Conservation (phyloP, 208 protist genomes). For the Naegleria fowleri region DNA sequence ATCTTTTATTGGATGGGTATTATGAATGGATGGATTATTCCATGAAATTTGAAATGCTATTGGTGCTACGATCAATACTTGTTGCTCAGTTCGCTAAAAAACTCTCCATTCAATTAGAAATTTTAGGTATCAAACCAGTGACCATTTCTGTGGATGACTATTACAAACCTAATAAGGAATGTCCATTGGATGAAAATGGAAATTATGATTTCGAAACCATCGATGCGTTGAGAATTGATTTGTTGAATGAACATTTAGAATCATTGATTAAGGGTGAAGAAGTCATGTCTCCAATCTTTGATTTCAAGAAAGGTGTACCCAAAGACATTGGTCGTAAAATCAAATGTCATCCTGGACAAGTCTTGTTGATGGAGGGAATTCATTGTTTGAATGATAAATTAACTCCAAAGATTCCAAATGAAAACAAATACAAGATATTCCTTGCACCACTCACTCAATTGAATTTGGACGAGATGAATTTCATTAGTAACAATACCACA, state of each 20-base stretch:
- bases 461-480: conserved; percentile 50
- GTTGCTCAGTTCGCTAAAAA: neutral
- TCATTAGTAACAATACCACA: conserved; percentile 34
- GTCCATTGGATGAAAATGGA: conserved; percentile 43
- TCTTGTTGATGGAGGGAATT: conserved; percentile 57
- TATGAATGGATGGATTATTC: too few relatives aligned
- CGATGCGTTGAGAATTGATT: conserved; percentile 45
- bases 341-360: conserved; percentile 25
- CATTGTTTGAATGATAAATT: conserved; percentile 46
- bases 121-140: conserved; percentile 40
- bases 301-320: conserved; percentile 43
- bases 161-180: conserved; percentile 41
- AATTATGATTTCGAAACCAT: conserved; percentile 54
- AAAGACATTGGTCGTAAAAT: conserved; percentile 15
- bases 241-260: conserved; percentile 48
- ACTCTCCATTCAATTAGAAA: conserved; percentile 34
- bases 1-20: too few relatives aligned
- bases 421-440: conserved; percentile 52
- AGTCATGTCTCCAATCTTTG: conserved; percentile 44
- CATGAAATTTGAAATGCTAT: too few relatives aligned
- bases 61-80: too few relatives aligned
- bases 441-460: conserved; percentile 49
- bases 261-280: conserved; percentile 43
- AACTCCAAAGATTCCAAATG: conserved; percentile 34
- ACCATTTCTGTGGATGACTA: conserved; percentile 52